Percentiles rank a stretch among this genome's conserved stretches.
Conservation (phyloP, 1,284 basidiomycete genomes). For the Mycosarcoma mackinlayi region DNA sequence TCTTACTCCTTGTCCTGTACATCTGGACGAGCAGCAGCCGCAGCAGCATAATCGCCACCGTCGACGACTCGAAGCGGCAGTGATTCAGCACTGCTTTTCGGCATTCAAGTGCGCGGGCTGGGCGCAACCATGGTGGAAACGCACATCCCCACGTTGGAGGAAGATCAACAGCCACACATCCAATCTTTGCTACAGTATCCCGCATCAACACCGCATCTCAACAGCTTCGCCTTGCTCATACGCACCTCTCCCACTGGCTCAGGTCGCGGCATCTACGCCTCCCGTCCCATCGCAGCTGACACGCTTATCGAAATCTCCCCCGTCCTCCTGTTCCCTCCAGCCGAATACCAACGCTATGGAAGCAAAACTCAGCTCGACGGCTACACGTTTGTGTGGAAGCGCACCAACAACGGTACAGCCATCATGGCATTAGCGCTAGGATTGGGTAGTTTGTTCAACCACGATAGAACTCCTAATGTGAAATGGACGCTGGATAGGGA, state of each 20-base stretch:
- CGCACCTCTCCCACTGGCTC: slow-evolving; percentile 12
- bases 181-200: slow-evolving; percentile 31
- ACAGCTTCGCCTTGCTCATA: slow-evolving; percentile 40
- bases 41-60: too few species aligned
- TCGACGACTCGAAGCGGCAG: too few species aligned
- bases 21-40: too few species aligned
- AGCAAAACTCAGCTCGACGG: slow-evolving; percentile 79
- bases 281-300: slow-evolving; percentile 68
- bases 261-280: slow-evolving; percentile 56
- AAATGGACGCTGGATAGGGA: slow-evolving; percentile 73
- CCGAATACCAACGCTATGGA: slow-evolving; percentile 69
- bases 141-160: slow-evolving; percentile 16
- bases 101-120: background rate
- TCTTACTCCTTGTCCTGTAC: too few species aligned
- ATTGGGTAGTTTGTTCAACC: slow-evolving; percentile 84
- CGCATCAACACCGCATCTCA: slow-evolving; percentile 55
- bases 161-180: slow-evolving; percentile 16
- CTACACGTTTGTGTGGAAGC: slow-evolving; percentile 84
- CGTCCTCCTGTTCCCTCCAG: slow-evolving; percentile 79
- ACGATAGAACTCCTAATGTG: slow-evolving; percentile 76
- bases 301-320: slow-evolving; percentile 85
- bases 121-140: slow-evolving; percentile 34
- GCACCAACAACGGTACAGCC: slow-evolving; percentile 61
- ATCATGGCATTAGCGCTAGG: slow-evolving; percentile 86
- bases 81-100: background rate